Percentiles rank a stretch among this genome's conserved stretches.
Evolutionary conservation across 139 green algal species (phyloP).

Genomic region (Monoraphidium neglectum): DNA sequence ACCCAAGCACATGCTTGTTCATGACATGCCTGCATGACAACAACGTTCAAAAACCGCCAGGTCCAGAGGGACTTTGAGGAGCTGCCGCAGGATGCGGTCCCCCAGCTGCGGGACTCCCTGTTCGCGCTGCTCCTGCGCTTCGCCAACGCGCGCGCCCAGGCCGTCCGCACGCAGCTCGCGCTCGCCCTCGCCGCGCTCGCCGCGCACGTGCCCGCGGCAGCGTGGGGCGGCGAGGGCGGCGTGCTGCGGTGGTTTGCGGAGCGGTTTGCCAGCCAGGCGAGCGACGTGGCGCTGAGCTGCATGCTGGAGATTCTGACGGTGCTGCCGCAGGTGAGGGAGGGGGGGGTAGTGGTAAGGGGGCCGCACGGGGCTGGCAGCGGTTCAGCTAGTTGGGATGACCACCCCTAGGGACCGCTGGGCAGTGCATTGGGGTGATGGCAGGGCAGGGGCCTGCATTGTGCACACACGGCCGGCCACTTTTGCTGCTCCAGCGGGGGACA

Average conservation of each 20-base stretch:
- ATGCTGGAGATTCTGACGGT: slow-evolving; percentile 90
- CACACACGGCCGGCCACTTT: no score
- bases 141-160: slow-evolving; percentile 40
- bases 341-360: no score
- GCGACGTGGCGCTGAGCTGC: slow-evolving; percentile 57
- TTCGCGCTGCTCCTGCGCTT: slow-evolving; percentile 75
- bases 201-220: slow-evolving; percentile 64
- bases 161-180: slow-evolving; percentile 88
- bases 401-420: no score
- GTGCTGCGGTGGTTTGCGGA: slow-evolving; percentile 59
- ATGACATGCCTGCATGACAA: no score
- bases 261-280: slow-evolving; percentile 33
- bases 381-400: no score
- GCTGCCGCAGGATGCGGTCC: slow-evolving; percentile 62
- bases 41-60: no score
- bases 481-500: no score
- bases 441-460: no score
- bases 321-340: slow-evolving; percentile 73
- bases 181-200: slow-evolving; percentile 81
- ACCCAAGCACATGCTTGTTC: no score
- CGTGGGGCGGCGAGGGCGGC: slow-evolving; percentile 63
- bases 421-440: no score
- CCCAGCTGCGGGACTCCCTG: slow-evolving; percentile 72
- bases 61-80: slow-evolving; percentile 93
- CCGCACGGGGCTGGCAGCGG: no score